Conservation (phyloP, 2,329 filamentous ascomycete species). For the Arachnomyces sp. region DNA sequence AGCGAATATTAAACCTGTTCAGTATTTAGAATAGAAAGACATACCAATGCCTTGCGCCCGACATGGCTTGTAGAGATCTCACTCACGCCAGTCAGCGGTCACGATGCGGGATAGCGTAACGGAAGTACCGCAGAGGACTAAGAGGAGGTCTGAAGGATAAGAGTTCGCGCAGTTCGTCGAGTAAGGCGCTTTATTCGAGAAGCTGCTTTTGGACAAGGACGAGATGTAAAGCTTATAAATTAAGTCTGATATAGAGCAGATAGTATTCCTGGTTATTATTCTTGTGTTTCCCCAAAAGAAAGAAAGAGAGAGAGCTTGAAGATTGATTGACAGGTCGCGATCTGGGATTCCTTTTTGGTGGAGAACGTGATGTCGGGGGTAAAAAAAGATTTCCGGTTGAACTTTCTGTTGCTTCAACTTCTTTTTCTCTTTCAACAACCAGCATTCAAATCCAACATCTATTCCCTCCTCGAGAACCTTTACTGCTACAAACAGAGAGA, state of each 20-base stretch:
- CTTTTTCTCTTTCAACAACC: constrained; percentile 5
- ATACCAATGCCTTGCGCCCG: constrained; percentile 70
- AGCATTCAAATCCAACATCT: not conserved
- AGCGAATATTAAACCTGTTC: not conserved
- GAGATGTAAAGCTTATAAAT: no score
- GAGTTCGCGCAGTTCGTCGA: no score
- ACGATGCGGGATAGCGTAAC: no score
- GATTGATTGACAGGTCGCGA: constrained; percentile 3
- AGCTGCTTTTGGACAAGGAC: no score
- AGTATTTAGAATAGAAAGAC: constrained; percentile 12
- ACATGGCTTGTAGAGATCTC: constrained; percentile 42
- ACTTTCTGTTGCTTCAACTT: constrained; percentile 10
- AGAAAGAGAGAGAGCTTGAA: not conserved
- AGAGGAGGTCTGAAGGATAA: no score
- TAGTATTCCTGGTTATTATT: no score
- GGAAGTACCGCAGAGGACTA: no score
- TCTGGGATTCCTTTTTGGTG: constrained; percentile 8
- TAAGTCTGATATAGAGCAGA: no score
- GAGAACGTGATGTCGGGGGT: constrained; percentile 15
- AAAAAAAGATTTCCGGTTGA: constrained; percentile 25
- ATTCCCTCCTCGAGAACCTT: not conserved
- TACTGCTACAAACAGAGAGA: constrained; percentile 1
- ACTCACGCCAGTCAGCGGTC: not conserved
- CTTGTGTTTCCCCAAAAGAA: no score
- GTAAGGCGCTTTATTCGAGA: no score